Evolutionary conservation across 2,329 filamentous ascomycete genomes (phyloP), one percentile per base, ranked within the genome.

Genomic region (Dactylonectria macrodidyma): DNA sequence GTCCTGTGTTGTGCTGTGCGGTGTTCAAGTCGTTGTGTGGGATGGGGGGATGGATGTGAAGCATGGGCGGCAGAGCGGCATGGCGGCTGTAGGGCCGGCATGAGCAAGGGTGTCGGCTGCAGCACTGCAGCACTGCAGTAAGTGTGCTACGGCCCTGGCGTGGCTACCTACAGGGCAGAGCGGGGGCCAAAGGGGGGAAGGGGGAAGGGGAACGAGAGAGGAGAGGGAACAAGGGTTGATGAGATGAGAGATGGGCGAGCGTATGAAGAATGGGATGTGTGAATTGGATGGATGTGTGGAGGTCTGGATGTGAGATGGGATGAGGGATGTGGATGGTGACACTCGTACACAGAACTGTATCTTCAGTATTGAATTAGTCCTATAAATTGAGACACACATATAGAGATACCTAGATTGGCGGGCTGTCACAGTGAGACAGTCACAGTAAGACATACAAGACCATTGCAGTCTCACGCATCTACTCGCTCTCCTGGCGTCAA

Each of bases 171-270:
- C 59, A 22, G 46, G 48, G 58, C 63, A 58, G 58, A 66, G 58
- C 52, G 19, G 19, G 19, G 34, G 59, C 38, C 41, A 57, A 65
- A 46, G 58, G 59, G 44, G 47, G 41, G 38, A 47, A 30, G 30
- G 22, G 48, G 33, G 36, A 19, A 51, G 59, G 47, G 56, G 56
- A 26, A 26, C 16, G 61, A 59, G 62, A 65, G 63, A 60, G 33
- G 63, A 66, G 63, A 61, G 63, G 46, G 34, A 61, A 58, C 63
- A 61, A 66, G 63, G 63, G 44, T 65, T 12, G 36, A 36, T 62
- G 38, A 61, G 41, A 48, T 34, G 50, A 41, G 44, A 14, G 14
- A 33, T n/a, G 24, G 24, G 26, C 16, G 30, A 16, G 48, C 14
- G 14, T 24, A 34, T 51, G 48, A 3, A 36, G 36, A 16, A 41